phyloP scores from a whole-genome alignment of 1,284 basidiomycete species.

The Cryptococcus maquisensis region DNA sequence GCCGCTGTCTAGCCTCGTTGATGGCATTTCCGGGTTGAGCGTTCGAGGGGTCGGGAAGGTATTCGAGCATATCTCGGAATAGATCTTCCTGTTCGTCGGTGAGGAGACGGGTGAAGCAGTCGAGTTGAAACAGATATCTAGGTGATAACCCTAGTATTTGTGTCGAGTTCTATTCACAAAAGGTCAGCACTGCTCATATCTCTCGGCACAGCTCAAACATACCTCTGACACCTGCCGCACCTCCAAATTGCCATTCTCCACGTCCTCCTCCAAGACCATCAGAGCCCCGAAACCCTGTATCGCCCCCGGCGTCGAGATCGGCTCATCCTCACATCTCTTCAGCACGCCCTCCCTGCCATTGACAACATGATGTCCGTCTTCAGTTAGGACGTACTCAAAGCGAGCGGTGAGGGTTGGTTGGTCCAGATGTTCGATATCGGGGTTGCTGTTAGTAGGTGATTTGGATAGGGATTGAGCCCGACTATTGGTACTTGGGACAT shows the following conservation, averaged over 20 bases:
- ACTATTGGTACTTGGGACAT: neutral
- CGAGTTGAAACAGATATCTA: slow-evolving; percentile 68
- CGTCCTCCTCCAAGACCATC: slow-evolving; percentile 66
- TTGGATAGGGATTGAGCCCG: neutral
- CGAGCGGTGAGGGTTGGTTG: slow-evolving; percentile 57
- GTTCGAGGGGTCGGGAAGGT: slow-evolving; percentile 56
- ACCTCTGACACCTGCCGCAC: slow-evolving; percentile 83
- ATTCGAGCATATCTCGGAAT: slow-evolving; percentile 74
- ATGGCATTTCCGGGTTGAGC: slow-evolving; percentile 34
- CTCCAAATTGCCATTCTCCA: slow-evolving; percentile 57
- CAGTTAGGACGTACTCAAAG: slow-evolving; percentile 67
- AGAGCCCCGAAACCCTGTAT: slow-evolving; percentile 82
- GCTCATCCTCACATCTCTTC: slow-evolving; percentile 76
- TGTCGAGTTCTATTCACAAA: slow-evolving; percentile 56
- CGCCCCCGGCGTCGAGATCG: slow-evolving; percentile 77
- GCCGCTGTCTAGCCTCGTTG: too few relatives aligned
- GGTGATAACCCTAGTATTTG: slow-evolving; percentile 71
- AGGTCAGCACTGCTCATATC: neutral
- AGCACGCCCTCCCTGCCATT: slow-evolving; percentile 68
- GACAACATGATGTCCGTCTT: slow-evolving; percentile 69
- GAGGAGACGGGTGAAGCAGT: slow-evolving; percentile 71
- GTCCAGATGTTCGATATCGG: slow-evolving; percentile 1
- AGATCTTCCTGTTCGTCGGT: slow-evolving; percentile 65
- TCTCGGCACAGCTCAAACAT: slow-evolving; percentile 26
- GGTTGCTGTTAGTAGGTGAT: neutral